These are phyloP conservation scores for Claviceps digitariae DNA, from an alignment of 2,329 filamentous ascomycete genomes.

Conservation along the genomic window DNA sequence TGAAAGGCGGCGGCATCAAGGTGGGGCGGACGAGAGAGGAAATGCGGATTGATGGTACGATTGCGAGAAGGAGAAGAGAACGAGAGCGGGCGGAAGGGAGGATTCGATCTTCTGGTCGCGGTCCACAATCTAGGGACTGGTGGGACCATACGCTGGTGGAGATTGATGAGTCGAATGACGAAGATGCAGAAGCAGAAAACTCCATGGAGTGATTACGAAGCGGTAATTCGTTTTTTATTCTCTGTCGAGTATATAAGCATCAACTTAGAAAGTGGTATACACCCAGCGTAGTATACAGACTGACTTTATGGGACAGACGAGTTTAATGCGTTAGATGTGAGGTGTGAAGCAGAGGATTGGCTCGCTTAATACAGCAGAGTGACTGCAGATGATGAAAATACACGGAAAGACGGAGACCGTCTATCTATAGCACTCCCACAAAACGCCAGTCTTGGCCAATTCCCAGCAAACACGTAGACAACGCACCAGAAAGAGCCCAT, in stretches of 20 bases:
- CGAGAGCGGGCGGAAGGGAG: constrained; percentile 29
- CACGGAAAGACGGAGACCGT: not conserved
- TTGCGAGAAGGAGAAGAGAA: constrained; percentile 33
- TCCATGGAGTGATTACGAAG: not conserved
- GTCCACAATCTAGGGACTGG: constrained; percentile 13
- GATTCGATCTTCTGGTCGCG: constrained; percentile 9
- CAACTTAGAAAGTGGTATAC: not conserved
- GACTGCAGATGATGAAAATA: not conserved
- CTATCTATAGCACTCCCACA: too few relatives aligned
- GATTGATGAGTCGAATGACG: constrained; percentile 3
- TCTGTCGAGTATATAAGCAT: not conserved
- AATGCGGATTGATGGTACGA: constrained; percentile 34
- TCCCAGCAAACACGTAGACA: too few relatives aligned
- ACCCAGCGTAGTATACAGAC: not conserved
- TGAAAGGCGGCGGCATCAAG: constrained; percentile 8
- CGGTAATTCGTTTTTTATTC: not conserved
- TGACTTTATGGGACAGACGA: not conserved
- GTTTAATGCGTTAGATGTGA: not conserved
- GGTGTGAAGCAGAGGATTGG: not conserved
- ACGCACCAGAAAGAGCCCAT: not conserved
- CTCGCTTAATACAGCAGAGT: not conserved
- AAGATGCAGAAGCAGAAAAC: not conserved
- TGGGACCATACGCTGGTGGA: constrained; percentile 15
- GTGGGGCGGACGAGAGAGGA: constrained; percentile 37
- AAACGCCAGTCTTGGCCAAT: not conserved